These are phyloP conservation scores for Xerocomus brunneocitrinus DNA, from an alignment of 768 basidiomycete species.

Conservation along the genomic window DNA sequence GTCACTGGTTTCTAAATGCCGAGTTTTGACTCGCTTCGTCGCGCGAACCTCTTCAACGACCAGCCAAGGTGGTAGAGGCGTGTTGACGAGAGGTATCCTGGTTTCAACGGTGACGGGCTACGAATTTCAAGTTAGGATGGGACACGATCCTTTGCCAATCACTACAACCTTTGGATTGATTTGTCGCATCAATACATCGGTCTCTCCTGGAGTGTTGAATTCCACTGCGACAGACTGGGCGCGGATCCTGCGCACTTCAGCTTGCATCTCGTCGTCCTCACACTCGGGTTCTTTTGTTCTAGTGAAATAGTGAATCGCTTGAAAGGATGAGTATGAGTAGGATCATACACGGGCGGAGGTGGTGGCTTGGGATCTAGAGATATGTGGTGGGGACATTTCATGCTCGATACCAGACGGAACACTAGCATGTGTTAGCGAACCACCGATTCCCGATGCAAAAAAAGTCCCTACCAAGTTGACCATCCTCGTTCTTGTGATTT, in stretches of 20 bases:
- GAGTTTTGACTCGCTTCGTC: background rate
- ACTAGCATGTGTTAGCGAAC: conserved; percentile 24
- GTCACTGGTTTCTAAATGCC: background rate
- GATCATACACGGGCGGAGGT: conserved; percentile 34
- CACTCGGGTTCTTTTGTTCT: conserved; percentile 47
- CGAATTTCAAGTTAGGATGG: background rate
- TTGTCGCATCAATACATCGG: conserved; percentile 14
- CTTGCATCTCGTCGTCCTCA: conserved; percentile 44
- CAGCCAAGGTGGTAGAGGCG: conserved; percentile 16
- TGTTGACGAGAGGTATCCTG: conserved; percentile 7
- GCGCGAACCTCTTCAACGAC: conserved; percentile 20
- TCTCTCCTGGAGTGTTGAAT: conserved; percentile 14
- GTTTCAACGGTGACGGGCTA: conserved; percentile 9
- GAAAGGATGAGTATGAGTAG: background rate
- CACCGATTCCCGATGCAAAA: background rate
- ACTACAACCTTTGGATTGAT: conserved; percentile 17
- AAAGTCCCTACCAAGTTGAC: background rate
- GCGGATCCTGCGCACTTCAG: conserved; percentile 37
- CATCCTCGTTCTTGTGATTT: background rate
- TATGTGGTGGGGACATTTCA: conserved; percentile 31
- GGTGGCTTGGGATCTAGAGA: conserved; percentile 41
- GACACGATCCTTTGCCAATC: background rate
- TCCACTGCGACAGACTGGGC: conserved; percentile 42
- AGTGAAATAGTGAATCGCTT: background rate
- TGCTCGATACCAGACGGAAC: conserved; percentile 47